Evolutionary conservation across 2,329 filamentous ascomycete genomes (phyloP).

Genomic region (Neurospora crassa): DNA sequence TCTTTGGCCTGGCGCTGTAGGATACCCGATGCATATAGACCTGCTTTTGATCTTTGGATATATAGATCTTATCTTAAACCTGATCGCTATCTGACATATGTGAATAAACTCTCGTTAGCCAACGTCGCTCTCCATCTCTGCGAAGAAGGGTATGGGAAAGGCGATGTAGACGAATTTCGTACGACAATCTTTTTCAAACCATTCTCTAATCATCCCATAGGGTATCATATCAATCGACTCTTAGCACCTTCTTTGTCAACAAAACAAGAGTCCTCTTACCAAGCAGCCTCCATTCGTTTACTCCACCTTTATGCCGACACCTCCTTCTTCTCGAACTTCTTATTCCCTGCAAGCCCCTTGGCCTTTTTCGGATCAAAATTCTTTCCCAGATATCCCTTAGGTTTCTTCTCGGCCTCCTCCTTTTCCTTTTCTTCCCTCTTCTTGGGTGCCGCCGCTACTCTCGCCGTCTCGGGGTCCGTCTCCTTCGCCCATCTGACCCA

Average conservation of each 20-base stretch:
- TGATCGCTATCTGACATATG: not conserved
- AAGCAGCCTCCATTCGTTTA: not conserved
- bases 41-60: not conserved
- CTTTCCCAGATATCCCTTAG: not conserved
- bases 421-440: slow-evolving; percentile 6
- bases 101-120: not conserved
- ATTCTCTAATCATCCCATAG: not conserved
- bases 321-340: not conserved
- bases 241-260: not conserved
- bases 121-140: not conserved
- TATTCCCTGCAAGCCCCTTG: not conserved
- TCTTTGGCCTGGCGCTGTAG: not conserved
- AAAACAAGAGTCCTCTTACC: not conserved
- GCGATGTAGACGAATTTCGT: not conserved
- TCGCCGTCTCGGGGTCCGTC: slow-evolving; percentile 27
- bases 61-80: not conserved
- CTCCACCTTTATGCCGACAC: not conserved
- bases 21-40: not conserved
- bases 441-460: slow-evolving; percentile 26
- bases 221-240: not conserved
- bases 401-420: slow-evolving; percentile 1
- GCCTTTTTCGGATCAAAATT: not conserved
- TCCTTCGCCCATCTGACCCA: slow-evolving; percentile 51
- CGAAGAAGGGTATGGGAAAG: not conserved
- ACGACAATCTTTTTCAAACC: not conserved